A percentile compares a stretch with the other conserved stretches of the same genome.
Evolutionary conservation across 495 filamentous ascomycete genomes (phyloP).

Genomic region (Penicillium mononematosum): DNA sequence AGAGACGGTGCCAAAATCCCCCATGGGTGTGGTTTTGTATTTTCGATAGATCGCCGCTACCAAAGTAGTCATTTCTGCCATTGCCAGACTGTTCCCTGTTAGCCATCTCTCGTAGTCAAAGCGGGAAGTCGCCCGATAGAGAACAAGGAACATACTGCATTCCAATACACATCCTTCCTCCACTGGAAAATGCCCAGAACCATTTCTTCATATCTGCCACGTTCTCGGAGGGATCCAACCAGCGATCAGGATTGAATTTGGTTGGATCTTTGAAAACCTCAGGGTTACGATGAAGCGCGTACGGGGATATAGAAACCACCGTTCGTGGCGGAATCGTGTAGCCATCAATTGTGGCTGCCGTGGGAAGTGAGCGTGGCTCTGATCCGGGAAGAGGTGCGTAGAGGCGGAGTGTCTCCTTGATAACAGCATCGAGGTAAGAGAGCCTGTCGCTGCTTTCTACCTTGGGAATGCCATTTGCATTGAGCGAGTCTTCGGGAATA

Average conservation of each 20-base stretch:
- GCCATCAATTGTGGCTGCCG: conserved; percentile 29
- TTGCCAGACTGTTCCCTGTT: conserved; percentile 32
- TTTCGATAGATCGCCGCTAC: conserved; percentile 35
- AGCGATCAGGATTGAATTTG: conserved; percentile 56
- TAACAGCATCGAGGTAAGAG: conserved; percentile 63
- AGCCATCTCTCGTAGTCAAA: not conserved
- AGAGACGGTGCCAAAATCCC: conserved; percentile 20
- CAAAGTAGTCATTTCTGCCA: conserved; percentile 46
- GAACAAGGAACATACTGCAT: conserved; percentile 38
- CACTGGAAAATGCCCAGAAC: conserved; percentile 78
- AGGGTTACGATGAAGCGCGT: conserved; percentile 61
- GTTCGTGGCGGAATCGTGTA: conserved; percentile 55
- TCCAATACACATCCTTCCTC: conserved; percentile 76
- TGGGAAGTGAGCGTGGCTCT: conserved; percentile 52
- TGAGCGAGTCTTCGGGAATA: not conserved
- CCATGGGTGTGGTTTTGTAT: conserved; percentile 28
- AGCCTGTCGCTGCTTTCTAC: conserved; percentile 52
- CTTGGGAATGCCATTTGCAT: conserved; percentile 28
- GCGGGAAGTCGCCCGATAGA: too few species aligned
- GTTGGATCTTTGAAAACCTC: conserved; percentile 51
- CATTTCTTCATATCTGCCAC: conserved; percentile 54
- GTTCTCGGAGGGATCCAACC: conserved; percentile 41
- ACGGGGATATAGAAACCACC: conserved; percentile 59
- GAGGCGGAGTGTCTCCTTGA: conserved; percentile 69
- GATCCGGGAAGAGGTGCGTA: conserved; percentile 65